These are phyloP conservation scores for Conringia planisiliqua DNA, from an alignment of 345 rosid species.

Conservation along the genomic window DNA sequence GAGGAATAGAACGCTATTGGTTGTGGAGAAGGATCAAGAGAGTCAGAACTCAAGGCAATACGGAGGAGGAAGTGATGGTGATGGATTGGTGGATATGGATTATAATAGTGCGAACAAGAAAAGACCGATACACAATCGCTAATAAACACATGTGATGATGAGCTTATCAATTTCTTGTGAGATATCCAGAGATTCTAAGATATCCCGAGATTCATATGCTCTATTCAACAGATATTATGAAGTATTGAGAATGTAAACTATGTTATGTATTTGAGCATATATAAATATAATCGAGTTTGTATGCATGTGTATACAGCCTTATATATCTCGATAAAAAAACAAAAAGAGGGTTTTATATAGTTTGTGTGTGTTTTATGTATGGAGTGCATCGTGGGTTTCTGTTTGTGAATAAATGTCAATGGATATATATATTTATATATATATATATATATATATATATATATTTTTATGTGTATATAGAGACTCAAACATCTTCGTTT, in stretches of 20 bases:
- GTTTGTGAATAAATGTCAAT: slow-evolving; percentile 15
- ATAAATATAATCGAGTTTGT: slow-evolving; percentile 1
- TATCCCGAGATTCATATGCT: slow-evolving; percentile 29
- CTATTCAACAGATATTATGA: background rate
- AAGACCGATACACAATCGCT: slow-evolving; percentile 34
- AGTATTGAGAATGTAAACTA: slow-evolving; percentile 14
- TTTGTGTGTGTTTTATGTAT: slow-evolving; percentile 18
- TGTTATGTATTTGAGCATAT: background rate
- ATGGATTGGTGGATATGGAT: slow-evolving; percentile 37
- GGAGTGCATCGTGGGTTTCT: slow-evolving; percentile 2
- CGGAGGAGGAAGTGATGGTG: slow-evolving; percentile 26
- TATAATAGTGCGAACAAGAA: slow-evolving; percentile 36
- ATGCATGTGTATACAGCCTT: background rate
- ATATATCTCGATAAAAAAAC: background rate
- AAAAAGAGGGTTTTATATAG: no score
- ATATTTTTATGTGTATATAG: background rate
- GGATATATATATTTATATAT: background rate
- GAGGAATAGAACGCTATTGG: slow-evolving; percentile 9
- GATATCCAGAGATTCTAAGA: slow-evolving; percentile 26
- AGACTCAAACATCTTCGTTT: background rate
- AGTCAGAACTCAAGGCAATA: slow-evolving; percentile 3
- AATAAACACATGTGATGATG: background rate
- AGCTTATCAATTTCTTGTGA: slow-evolving; percentile 21
- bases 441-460: background rate
- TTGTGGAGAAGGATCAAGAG: slow-evolving; percentile 25